Evolutionary conservation across 169 alveolate species (phyloP).

Genomic region (Ichthyophthirius multifiliis): DNA sequence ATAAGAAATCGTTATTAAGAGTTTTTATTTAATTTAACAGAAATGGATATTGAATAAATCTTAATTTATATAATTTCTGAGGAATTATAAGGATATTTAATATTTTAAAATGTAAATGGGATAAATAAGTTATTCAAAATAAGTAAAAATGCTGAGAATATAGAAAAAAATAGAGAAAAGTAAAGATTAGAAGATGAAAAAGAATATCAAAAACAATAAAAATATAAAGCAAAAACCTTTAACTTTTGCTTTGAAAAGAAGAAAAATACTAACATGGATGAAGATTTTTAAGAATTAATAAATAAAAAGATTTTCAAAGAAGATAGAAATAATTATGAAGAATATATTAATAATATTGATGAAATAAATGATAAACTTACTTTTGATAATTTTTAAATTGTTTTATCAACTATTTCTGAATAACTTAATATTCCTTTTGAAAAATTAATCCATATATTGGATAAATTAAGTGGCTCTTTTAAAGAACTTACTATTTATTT

Average conservation of each 20-base stretch:
- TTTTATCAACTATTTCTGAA: background rate
- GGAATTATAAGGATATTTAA: slow-evolving; percentile 1
- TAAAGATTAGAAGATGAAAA: background rate
- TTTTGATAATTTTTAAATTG: background rate
- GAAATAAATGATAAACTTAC: slow-evolving; percentile 1
- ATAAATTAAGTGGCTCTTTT: background rate
- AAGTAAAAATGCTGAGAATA: background rate
- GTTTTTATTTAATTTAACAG: background rate
- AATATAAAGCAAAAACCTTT: too few relatives aligned
- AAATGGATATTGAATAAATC: background rate
- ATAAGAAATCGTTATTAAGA: background rate
- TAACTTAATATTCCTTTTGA: background rate
- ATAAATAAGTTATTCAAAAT: background rate
- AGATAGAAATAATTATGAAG: background rate
- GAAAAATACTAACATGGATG: background rate
- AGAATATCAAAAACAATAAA: too few relatives aligned
- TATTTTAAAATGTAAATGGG: background rate
- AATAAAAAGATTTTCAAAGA: background rate
- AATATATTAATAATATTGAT: background rate
- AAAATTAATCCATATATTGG: background rate
- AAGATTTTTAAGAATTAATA: background rate
- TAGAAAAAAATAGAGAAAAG: background rate
- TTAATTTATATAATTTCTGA: background rate
- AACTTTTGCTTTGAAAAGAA: background rate
- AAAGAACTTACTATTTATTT: background rate